Percentiles rank a stretch among this genome's conserved stretches.
phyloP scores from a whole-genome alignment of 2,329 filamentous ascomycete genomes.

The Podosphaera aphanis region DNA sequence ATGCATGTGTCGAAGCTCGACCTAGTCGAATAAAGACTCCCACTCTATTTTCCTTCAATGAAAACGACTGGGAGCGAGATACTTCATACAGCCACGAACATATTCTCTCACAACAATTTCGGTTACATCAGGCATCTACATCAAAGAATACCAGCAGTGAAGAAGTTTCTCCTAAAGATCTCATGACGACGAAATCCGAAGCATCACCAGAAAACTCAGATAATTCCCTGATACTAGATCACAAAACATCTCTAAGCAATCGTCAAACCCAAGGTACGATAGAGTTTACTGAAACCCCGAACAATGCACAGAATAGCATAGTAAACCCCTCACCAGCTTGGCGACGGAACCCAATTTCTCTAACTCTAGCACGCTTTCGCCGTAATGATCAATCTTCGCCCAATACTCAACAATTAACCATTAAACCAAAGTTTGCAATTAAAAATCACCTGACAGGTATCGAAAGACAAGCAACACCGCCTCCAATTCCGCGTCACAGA shows the following conservation, averaged over 20 bases:
- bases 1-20: constrained; percentile 5
- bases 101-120: background rate
- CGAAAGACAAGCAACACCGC: constrained; percentile 1
- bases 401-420: background rate
- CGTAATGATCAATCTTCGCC: constrained; percentile 2
- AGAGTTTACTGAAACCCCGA: background rate
- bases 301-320: background rate
- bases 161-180: constrained; percentile 8
- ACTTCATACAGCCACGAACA: constrained; percentile 10
- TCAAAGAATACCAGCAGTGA: constrained; percentile 2
- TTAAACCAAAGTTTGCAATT: background rate
- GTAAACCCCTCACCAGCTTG: constrained; percentile 2
- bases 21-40: constrained; percentile 7
- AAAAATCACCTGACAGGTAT: background rate
- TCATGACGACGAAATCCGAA: constrained; percentile 4
- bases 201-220: constrained; percentile 5
- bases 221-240: constrained; percentile 9
- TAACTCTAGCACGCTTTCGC: constrained; percentile 2
- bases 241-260: constrained; percentile 8
- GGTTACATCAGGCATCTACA: background rate
- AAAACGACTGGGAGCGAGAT: constrained; percentile 11
- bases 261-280: background rate
- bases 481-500: constrained; percentile 1
- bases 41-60: constrained; percentile 10
- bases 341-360: constrained; percentile 3